Conservation (phyloP, 176 grass and related monocot genomes). For the Areca catechu region DNA sequence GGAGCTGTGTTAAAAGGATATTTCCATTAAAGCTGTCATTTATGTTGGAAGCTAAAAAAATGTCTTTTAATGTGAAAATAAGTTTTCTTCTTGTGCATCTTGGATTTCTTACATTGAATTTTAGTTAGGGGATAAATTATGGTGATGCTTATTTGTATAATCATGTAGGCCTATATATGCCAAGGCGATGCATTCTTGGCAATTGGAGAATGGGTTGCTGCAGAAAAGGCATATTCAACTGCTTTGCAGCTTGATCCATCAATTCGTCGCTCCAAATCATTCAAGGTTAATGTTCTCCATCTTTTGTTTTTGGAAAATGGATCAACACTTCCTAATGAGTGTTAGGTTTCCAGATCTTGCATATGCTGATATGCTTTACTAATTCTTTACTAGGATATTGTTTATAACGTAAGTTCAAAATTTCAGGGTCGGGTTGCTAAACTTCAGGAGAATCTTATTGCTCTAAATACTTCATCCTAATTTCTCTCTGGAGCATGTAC, state of each 20-base stretch:
- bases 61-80: no score
- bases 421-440: conserved; percentile 52
- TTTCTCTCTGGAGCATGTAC: no score
- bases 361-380: neutral
- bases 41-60: no score
- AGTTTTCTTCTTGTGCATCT: no score
- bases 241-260: conserved; percentile 75
- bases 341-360: no score
- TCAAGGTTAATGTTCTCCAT: conserved; percentile 48
- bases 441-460: conserved; percentile 45
- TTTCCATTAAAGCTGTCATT: no score
- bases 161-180: conserved; percentile 54
- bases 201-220: conserved; percentile 40
- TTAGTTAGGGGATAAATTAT: neutral
- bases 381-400: conserved; percentile 1
- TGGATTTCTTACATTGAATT: no score
- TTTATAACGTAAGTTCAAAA: conserved; percentile 13
- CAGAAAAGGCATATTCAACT: conserved; percentile 49
- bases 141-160: neutral
- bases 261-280: conserved; percentile 60
- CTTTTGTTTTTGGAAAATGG: neutral
- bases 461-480: conserved; percentile 5
- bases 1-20: no score
- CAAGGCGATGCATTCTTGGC: conserved; percentile 59
- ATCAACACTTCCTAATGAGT: no score